phyloP scores from a whole-genome alignment of 345 rosid genomes.

The Acer campestre region DNA sequence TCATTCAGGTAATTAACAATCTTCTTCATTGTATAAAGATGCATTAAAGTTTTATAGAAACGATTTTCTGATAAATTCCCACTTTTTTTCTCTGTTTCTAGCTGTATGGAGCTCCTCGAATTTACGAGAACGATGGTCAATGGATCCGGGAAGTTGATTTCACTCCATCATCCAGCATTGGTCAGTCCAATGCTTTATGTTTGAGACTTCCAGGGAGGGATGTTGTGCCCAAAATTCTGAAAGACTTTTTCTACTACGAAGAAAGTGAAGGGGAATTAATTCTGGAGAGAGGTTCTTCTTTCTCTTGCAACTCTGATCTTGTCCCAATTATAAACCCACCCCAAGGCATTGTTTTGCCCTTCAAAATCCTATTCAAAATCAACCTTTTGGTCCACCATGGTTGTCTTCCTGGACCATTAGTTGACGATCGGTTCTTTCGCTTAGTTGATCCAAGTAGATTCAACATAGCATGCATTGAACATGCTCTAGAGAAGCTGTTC shows the following conservation, averaged over 20 bases:
- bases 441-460: slow-evolving; percentile 35
- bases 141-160: slow-evolving; percentile 53
- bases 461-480: slow-evolving; percentile 20
- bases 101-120: slow-evolving; percentile 48
- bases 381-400: slow-evolving; percentile 50
- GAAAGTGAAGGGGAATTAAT: slow-evolving; percentile 27
- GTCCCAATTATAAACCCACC: slow-evolving; percentile 50
- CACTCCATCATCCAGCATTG: slow-evolving; percentile 37
- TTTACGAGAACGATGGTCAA: slow-evolving; percentile 32
- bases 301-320: slow-evolving; percentile 35
- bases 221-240: slow-evolving; percentile 33
- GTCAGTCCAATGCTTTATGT: slow-evolving; percentile 47
- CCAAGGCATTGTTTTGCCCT: slow-evolving; percentile 29
- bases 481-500: slow-evolving; percentile 45
- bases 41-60: neutral
- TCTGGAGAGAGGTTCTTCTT: slow-evolving; percentile 32
- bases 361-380: slow-evolving; percentile 40
- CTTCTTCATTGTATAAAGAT: neutral
- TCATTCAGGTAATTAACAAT: slow-evolving; percentile 39
- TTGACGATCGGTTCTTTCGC: slow-evolving; percentile 40
- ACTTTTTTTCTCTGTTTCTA: slow-evolving; percentile 8
- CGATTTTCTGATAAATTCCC: neutral
- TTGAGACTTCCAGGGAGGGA: slow-evolving; percentile 31
- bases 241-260: slow-evolving; percentile 33
- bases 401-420: slow-evolving; percentile 40